A percentile compares a stretch with the other conserved stretches of the same genome.
phyloP scores from a whole-genome alignment of 208 protist genomes.

The Wallacemonas sp. region DNA sequence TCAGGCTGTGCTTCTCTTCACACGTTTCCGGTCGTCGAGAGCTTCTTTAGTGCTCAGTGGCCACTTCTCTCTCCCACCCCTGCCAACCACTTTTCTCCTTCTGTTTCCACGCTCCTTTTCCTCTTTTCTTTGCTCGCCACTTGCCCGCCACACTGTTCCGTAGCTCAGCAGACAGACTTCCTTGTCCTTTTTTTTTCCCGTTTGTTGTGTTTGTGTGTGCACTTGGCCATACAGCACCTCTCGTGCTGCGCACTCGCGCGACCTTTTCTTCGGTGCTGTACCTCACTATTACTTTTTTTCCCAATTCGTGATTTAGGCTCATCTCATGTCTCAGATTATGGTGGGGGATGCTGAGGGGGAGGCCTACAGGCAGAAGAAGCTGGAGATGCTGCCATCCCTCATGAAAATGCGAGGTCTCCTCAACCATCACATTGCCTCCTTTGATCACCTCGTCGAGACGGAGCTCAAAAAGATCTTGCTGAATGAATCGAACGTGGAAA shows the following conservation, averaged over 20 bases:
- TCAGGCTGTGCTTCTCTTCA: too few relatives aligned
- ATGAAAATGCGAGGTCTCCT: constrained; percentile 86
- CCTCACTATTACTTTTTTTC: background rate
- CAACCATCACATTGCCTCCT: constrained; percentile 90
- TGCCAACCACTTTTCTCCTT: too few relatives aligned
- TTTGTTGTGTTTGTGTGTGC: background rate
- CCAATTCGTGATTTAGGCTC: background rate
- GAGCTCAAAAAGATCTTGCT: constrained; percentile 86
- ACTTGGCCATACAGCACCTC: too few relatives aligned
- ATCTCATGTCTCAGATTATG: background rate
- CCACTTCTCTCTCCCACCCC: too few relatives aligned
- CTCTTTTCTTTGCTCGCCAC: too few relatives aligned
- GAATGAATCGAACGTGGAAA: constrained; percentile 88
- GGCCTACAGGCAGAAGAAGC: constrained; percentile 68
- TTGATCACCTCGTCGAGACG: constrained; percentile 83
- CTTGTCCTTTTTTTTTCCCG: background rate
- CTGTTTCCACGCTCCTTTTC: too few relatives aligned
- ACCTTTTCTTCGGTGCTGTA: background rate
- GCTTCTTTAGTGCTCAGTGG: too few relatives aligned
- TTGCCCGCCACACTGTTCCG: too few relatives aligned
- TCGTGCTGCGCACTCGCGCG: background rate
- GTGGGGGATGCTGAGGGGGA: constrained; percentile 23
- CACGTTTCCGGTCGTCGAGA: too few relatives aligned
- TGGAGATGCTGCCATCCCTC: constrained; percentile 79
- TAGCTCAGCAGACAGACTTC: too few relatives aligned